Evolutionary conservation across 225 moss, liverwort and hornwort species (phyloP), one percentile per base, ranked within the genome.

Genomic region (Thuidium tamariscinum): DNA sequence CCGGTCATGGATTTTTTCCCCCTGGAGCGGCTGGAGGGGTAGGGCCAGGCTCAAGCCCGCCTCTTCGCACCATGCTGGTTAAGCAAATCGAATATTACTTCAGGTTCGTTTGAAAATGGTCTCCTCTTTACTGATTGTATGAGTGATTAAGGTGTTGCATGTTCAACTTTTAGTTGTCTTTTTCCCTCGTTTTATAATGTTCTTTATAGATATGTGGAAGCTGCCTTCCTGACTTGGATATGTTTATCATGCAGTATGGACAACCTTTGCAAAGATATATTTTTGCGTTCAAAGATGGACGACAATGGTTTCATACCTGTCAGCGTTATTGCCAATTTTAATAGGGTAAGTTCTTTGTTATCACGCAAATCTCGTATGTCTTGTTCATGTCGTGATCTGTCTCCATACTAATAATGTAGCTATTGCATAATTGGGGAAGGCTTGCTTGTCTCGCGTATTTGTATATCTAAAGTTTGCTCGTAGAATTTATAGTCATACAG

Each of bases 11-110:
- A 36, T 96, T 90, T 92, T 94, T 91, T 60, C 85, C 92, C n/a
- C 74, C 95, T 80, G 93, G 91, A 89, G 86, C 91, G 30, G 61
- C 89, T 69, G 90, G 90, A 87, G 89, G 85, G 57, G 90, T 94
- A 56, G 88, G 89, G 81, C 87, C 91, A 86, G 96, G 95, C 74
- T 86, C 92, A 78, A 88, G 84, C 74, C 88, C 95, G 26, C 90
- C 98, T 65, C 88, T 99, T 78, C 93, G 94, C 55, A 88, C 78
- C 42, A 78, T 95, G 88, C 93, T 99, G 80, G 92, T 99, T 63
- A 94, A 97, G 85, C 98, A 99, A 87, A 99, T 99, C 85, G 98
- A 99, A 78, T 99, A 99, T 74, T 99, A 99, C 63, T 99, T 99
- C 89, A 97, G 98, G 98, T 95, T 63, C 66, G 91, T 83, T 74